Evolutionary conservation across 2,329 filamentous ascomycete genomes (phyloP).

Genomic region (Teratosphaeria zuluensis): DNA sequence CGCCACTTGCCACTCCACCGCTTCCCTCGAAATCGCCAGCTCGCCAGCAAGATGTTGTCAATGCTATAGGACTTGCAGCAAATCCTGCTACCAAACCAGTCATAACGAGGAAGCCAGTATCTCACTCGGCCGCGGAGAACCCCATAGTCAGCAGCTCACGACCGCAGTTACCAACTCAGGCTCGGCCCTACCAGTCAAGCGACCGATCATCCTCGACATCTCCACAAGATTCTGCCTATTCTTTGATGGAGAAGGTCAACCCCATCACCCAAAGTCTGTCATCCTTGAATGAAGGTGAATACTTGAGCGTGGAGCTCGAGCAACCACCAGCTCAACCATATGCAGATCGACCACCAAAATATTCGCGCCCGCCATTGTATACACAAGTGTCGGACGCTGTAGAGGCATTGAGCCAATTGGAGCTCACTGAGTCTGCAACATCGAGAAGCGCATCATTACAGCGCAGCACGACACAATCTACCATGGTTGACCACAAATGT

Average conservation of each 20-base stretch:
- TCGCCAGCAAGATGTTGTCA: background rate
- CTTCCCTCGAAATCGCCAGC: background rate
- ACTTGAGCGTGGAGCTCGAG: constrained; percentile 4
- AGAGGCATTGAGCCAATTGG: background rate
- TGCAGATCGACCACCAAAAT: constrained; percentile 2
- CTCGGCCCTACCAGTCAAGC: background rate
- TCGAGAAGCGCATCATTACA: background rate
- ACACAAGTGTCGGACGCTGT: background rate
- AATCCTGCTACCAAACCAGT: background rate
- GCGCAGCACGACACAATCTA: background rate
- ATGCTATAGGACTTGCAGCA: background rate
- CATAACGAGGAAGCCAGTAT: background rate
- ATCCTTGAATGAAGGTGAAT: constrained; percentile 2
- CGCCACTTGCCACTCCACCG: background rate
- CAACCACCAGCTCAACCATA: constrained; percentile 1
- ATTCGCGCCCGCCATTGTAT: background rate
- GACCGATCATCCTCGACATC: background rate
- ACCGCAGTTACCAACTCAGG: background rate
- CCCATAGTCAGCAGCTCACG: background rate
- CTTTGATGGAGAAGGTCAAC: constrained; percentile 4
- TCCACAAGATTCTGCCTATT: background rate
- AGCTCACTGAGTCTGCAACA: background rate
- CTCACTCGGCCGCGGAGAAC: background rate
- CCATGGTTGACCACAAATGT: background rate
- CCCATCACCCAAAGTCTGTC: constrained; percentile 4